phyloP scores from a whole-genome alignment of 495 filamentous ascomycete genomes.

The Recurvomyces mirabilis region DNA sequence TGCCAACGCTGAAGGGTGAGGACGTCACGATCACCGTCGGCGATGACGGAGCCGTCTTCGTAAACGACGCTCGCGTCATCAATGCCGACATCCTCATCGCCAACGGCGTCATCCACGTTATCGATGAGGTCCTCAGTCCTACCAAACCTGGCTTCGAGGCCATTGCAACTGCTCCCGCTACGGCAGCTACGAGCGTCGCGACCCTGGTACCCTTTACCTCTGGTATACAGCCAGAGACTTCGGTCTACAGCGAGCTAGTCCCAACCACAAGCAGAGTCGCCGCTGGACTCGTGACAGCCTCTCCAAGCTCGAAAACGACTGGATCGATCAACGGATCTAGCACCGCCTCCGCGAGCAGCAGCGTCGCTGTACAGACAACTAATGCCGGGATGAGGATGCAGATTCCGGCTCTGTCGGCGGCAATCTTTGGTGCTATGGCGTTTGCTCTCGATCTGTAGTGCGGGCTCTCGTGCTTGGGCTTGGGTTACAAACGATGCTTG shows the following conservation, averaged over 20 bases:
- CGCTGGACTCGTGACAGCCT: constrained; percentile 1
- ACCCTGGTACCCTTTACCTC: constrained; percentile 6
- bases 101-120: constrained; percentile 22
- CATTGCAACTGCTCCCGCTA: neutral
- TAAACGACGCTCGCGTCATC: too few relatives aligned
- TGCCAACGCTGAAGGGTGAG: constrained; percentile 7
- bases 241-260: constrained; percentile 4
- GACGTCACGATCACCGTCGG: constrained; percentile 9
- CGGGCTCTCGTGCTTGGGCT: too few relatives aligned
- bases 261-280: constrained; percentile 5
- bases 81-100: constrained; percentile 16
- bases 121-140: constrained; percentile 8
- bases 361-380: neutral
- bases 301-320: neutral
- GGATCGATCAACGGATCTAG: neutral
- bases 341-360: neutral
- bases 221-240: constrained; percentile 3
- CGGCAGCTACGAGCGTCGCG: neutral
- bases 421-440: too few relatives aligned
- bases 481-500: too few relatives aligned
- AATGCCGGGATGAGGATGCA: neutral
- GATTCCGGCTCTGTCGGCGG: neutral
- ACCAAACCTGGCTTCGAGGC: neutral
- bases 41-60: constrained; percentile 12
- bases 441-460: too few relatives aligned